phyloP scores from a whole-genome alignment of 352 stramenopile species.

The Globisporangium cylindrosporum region DNA sequence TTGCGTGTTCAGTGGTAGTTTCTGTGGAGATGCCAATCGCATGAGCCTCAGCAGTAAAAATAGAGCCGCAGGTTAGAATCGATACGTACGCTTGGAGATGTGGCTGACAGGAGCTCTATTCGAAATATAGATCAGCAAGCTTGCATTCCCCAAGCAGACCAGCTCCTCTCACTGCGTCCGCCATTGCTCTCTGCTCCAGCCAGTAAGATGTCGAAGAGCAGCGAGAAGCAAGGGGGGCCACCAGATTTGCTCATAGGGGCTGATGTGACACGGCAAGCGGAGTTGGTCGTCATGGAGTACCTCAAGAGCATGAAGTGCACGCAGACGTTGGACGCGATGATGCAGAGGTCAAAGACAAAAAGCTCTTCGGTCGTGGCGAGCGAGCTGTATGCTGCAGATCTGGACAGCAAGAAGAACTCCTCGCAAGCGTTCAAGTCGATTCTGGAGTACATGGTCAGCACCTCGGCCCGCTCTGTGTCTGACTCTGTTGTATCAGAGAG shows the following conservation, averaged over 20 bases:
- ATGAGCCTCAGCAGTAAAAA: neutral
- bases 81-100: neutral
- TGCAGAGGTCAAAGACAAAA: constrained; percentile 27
- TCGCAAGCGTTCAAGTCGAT: constrained; percentile 22
- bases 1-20: neutral
- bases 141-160: neutral
- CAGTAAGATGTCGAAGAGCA: constrained; percentile 25
- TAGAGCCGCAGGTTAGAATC: neutral
- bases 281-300: constrained; percentile 72
- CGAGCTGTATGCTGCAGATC: constrained; percentile 51
- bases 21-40: neutral
- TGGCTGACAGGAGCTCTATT: neutral
- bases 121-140: neutral
- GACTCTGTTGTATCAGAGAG: neutral
- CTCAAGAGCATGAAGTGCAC: constrained; percentile 57
- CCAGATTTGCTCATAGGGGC: constrained; percentile 6
- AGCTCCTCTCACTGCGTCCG: neutral
- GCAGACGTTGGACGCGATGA: constrained; percentile 52
- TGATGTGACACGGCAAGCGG: constrained; percentile 55
- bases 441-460: constrained; percentile 47
- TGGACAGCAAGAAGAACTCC: constrained; percentile 46
- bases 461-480: neutral
- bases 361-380: constrained; percentile 29
- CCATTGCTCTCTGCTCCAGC: neutral
- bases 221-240: constrained; percentile 13